Base-by-base conservation (phyloP, 306 rosid genomes). In the Cucumis hystrix region DNA sequence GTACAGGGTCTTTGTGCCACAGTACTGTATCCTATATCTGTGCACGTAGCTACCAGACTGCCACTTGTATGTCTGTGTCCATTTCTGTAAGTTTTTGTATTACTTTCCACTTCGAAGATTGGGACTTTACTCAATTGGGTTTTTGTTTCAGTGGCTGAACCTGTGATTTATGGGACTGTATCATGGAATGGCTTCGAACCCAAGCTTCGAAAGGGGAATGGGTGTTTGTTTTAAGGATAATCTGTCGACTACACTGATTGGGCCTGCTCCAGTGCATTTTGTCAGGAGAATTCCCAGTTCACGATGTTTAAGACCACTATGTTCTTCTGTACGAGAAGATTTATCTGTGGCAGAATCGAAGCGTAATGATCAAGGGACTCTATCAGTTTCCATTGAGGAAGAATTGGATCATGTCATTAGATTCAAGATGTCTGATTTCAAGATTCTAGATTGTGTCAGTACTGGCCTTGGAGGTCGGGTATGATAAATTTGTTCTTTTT, bases 391-490 rank as follows among this genome's bases (percentile, higher is more conserved):
- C 60, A 33, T 80, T 83, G 98, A 90, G 82, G 98, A 95, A 82
- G 98, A 92, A 65, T 78, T 86, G 33, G 97, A 82, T 71, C 97
- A 95, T 85, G 97, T 92, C 78, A 85, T 83, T 6, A 84, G 84
- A 84, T 95, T 95, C 89, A 88, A 84, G 84, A 92, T 89, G 75
- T 89, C 97, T 8, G 96, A 95, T 81, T 95, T 92, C 59, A 85
- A 88, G 74, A 80, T 90, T 78, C 87, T 90, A 6, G 84, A 89
- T 79, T 62, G 33, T 61, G 84, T 95, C 80, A 92, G 98, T 84
- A 72, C 85, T 60, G 98, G 97, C 87, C 97, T 87, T 47, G 96
- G 96, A n/a, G 97, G 97, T 77, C 87, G 97, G 97, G 98, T 95
- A 92, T 74, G 97, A 23, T n/a, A 40, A 55, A 30, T 58, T 18